Conservation (phyloP, 306 rosid genomes). For the Cicer yamashitae region DNA sequence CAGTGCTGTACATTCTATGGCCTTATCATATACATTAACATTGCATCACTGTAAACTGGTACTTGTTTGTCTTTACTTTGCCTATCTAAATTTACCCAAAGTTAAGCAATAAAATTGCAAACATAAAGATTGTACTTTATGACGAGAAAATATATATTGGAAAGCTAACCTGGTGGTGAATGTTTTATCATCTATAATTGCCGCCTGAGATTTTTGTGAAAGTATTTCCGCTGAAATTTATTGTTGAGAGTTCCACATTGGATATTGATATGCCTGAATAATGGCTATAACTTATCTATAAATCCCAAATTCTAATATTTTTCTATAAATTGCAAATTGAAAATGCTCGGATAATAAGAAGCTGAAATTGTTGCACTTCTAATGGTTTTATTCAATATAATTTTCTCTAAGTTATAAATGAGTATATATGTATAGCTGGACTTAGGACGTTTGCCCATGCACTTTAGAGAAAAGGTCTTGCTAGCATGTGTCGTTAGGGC, state of each 20-base stretch:
- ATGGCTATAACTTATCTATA: not conserved
- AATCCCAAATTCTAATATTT: not conserved
- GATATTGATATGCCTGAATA: not conserved
- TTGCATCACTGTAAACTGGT: constrained; percentile 21
- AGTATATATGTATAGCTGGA: constrained; percentile 18
- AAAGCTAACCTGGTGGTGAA: constrained; percentile 5
- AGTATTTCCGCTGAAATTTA: constrained; percentile 4
- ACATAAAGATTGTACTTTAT: not conserved
- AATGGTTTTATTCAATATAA: constrained; percentile 4
- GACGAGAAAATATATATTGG: constrained; percentile 17
- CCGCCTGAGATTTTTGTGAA: constrained; percentile 15
- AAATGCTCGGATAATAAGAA: constrained; percentile 16
- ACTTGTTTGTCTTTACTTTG: constrained; percentile 28
- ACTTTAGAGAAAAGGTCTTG: not conserved
- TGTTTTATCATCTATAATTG: constrained; percentile 23
- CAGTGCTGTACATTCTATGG: not conserved
- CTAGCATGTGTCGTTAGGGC: too few species aligned
- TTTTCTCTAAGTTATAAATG: constrained; percentile 26
- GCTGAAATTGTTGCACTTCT: not conserved
- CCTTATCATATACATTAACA: constrained; percentile 2
- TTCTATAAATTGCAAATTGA: constrained; percentile 28
- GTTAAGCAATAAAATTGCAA: constrained; percentile 6
- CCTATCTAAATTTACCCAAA: constrained; percentile 22
- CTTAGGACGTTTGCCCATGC: constrained; percentile 17
- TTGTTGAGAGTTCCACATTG: not conserved